Evolutionary conservation across 306 rosid species (phyloP), one percentile per base, ranked within the genome.

Genomic region (Inga laurina): DNA sequence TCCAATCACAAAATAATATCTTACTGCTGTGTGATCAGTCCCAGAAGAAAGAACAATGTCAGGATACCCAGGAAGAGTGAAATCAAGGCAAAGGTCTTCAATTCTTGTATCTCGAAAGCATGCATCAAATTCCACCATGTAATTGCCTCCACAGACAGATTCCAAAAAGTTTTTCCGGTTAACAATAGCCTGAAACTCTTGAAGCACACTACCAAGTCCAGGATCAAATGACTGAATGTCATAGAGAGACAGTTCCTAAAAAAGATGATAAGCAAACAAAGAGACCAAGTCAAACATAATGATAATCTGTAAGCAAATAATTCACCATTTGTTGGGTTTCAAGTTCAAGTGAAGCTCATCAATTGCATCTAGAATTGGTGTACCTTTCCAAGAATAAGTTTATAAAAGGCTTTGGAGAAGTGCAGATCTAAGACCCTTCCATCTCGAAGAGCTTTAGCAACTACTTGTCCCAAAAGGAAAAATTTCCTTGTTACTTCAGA

Each of bases 71-170:
- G 99, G 99, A 82, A 97, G 95, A 67, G 95, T 88, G 82, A 97
- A 97, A 87, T 97, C 98, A 84, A 97, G 93, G 85, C 87, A 94
- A 85, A 97, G 99, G 88, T 97, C 99, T 84, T 94, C 99, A 79
- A 97, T 91, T 72, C 79, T 85, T 51, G 90, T 85, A 65, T 85
- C 84, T 78, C 91, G 89, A 79, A 89, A 97, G 83, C 87, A 87
- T 3, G 56, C 82, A 52, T 85, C 91, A 30, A 62, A 57, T 62
- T 88, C 82, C 34, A 82, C 74, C 57, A 85, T 49, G 73, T 88
- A 75, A 77, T 77, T 86, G 81, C 84, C 91, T 34, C 84, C 86
- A 83, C 27, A 57, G 68, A 76, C 79, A 78, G 90, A 87, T 76
- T 91, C 93, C 84, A 87, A 15, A 83, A 80, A 15, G 15, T 69